phyloP scores from a whole-genome alignment of 495 filamentous ascomycete species.

The Aspergillus egyptiacus region DNA sequence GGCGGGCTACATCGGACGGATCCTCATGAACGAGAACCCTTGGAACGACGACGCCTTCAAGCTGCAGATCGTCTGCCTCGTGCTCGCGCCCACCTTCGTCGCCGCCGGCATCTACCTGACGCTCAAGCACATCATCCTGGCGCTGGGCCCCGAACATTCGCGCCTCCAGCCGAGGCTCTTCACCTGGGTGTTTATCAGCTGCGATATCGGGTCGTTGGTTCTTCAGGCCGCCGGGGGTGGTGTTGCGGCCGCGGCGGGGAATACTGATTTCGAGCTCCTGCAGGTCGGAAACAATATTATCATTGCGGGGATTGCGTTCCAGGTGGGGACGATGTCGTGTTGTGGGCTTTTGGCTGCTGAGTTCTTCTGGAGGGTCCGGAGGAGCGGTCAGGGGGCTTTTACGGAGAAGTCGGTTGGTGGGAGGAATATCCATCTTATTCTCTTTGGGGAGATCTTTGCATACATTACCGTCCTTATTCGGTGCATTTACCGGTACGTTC shows the following conservation, averaged over 20 bases:
- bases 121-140: conserved; percentile 16
- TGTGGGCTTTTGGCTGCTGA: conserved; percentile 49
- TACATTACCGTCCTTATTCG: conserved; percentile 57
- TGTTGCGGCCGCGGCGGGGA: conserved; percentile 24
- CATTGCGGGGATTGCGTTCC: conserved; percentile 64
- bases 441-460: conserved; percentile 46
- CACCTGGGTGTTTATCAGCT: conserved; percentile 19
- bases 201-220: conserved; percentile 13
- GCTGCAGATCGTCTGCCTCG: conserved; percentile 61
- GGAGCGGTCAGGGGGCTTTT: conserved; percentile 26
- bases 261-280: conserved; percentile 12
- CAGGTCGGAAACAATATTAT: conserved; percentile 51
- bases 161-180: conserved; percentile 15
- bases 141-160: conserved; percentile 15
- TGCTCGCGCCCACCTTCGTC: conserved; percentile 60
- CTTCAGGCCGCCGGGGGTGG: conserved; percentile 15
- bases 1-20: conserved; percentile 55
- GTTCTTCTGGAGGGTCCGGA: conserved; percentile 43
- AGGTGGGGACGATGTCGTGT: conserved; percentile 56
- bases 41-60: conserved; percentile 56
- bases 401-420: conserved; percentile 19
- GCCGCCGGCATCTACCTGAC: conserved; percentile 29
- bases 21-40: conserved; percentile 55
- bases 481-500: conserved; percentile 66
- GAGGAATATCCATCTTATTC: conserved; percentile 46